Evolutionary conservation across 148 eudicot species (phyloP).

Genomic region (Fagopyrum esculentum): DNA sequence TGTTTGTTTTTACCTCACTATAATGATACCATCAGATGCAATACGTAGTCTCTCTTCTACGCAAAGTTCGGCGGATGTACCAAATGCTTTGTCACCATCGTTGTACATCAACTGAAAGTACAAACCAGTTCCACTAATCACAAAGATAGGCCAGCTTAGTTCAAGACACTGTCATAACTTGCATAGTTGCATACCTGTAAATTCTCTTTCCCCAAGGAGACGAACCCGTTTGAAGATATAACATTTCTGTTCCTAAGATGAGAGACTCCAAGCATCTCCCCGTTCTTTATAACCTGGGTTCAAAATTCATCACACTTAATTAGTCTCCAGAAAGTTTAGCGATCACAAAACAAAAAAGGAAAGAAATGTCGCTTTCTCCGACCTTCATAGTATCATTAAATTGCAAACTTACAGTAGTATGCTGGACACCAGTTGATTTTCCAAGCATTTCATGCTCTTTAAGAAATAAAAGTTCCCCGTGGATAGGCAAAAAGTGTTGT

Average conservation of each 20-base stretch:
- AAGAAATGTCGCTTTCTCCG: background rate
- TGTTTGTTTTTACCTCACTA: constrained; percentile 52
- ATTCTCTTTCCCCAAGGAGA: constrained; percentile 87
- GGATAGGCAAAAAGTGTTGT: constrained; percentile 95
- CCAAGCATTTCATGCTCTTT: constrained; percentile 98
- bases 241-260: constrained; percentile 89
- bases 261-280: constrained; percentile 99
- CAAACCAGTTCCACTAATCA: constrained; percentile 17
- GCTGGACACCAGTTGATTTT: constrained; percentile 80
- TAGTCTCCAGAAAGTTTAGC: background rate
- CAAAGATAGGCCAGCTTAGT: constrained; percentile 10
- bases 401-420: constrained; percentile 73
- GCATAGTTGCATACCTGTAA: constrained; percentile 50
- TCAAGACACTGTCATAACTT: constrained; percentile 2
- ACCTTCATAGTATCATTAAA: background rate
- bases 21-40: constrained; percentile 88
- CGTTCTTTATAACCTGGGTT: constrained; percentile 86
- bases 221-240: constrained; percentile 66
- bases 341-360: background rate
- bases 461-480: constrained; percentile 89
- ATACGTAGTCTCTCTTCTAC: constrained; percentile 84
- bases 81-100: constrained; percentile 99
- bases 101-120: constrained; percentile 85
- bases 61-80: constrained; percentile 90
- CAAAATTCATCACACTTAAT: background rate